Base-by-base conservation (phyloP, 768 basidiomycete genomes). In the Cyclocybe aegerita region DNA sequence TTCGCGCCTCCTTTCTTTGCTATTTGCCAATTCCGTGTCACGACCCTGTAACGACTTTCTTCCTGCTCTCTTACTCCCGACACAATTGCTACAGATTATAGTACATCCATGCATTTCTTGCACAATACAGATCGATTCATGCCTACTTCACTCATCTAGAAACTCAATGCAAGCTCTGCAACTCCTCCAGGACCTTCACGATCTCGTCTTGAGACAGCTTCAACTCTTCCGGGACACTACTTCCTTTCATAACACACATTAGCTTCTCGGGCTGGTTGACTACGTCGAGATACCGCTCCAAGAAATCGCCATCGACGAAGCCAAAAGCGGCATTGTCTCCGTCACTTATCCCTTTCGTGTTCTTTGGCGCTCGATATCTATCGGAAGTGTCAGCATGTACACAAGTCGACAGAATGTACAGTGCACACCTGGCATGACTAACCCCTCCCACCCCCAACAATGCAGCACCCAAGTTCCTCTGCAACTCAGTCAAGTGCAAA, bases 261-360 rank as follows among this genome's bases (percentile, higher is more conserved):
- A 82, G 67, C 16, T 74, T 65, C 4, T 70, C 60, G 0, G 74
- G 66, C 14, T 76, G 68, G 9, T 60, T 64, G 34, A 70, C 37
- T 42, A 75, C 70, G 12, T 66, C 67, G 46, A 86, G 72, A 65
- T 88, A 83, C 14, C 72, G 69, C 65, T 94, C 90, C 14, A 97
- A 62, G 55, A 93, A 89, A 61, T 91, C 88, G 1, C 93, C 94
- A 53, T 97, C 93, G 29, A 97, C 72, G 75, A 97, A 93, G 11
- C 92, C 93, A 36, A 75, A 77, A 1, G 87, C 77, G 1, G 76
- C 58, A 23, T 66, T 58, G 31, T 85, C 79, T 7, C 77, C 72
- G 57, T 90, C 87, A 43, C 77, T 82, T 16, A 74, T 72, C 6
- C 86, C 83, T 16, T 70, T 63, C 0, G 70, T 70, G 35, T 72